Evolutionary conservation across 225 moss, liverwort and hornwort genomes (phyloP).

Genomic region (Neckera pumila): DNA sequence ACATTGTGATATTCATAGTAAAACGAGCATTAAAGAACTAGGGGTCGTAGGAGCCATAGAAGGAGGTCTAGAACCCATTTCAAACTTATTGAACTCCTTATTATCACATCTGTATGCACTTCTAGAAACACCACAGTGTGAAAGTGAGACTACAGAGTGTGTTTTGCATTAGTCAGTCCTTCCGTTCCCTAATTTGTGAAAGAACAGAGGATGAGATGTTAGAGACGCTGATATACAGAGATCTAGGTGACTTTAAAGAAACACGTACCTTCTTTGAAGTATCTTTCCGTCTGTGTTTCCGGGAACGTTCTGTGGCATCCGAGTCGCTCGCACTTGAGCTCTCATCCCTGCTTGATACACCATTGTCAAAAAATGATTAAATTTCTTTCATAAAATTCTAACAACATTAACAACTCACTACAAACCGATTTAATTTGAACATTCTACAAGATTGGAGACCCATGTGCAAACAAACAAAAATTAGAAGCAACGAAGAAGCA

Average conservation of each 20-base stretch:
- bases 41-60: neutral
- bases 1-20: neutral
- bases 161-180: neutral
- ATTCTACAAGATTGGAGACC: neutral
- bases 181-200: no score
- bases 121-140: neutral
- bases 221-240: neutral
- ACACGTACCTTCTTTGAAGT: constrained; percentile 47
- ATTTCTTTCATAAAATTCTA: neutral
- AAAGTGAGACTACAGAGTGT: neutral
- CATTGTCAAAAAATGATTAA: neutral
- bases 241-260: neutral
- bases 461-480: neutral
- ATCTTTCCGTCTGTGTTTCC: constrained; percentile 63
- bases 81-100: neutral
- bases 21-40: neutral
- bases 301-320: constrained; percentile 45
- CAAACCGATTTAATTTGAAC: neutral
- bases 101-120: neutral
- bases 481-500: neutral
- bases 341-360: constrained; percentile 33
- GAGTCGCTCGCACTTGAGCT: constrained; percentile 60
- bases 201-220: neutral
- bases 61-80: neutral
- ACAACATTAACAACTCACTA: neutral